These are phyloP conservation scores for Macroventuria anomochaeta DNA, from an alignment of 2,329 filamentous ascomycete species.

Conservation along the genomic window DNA sequence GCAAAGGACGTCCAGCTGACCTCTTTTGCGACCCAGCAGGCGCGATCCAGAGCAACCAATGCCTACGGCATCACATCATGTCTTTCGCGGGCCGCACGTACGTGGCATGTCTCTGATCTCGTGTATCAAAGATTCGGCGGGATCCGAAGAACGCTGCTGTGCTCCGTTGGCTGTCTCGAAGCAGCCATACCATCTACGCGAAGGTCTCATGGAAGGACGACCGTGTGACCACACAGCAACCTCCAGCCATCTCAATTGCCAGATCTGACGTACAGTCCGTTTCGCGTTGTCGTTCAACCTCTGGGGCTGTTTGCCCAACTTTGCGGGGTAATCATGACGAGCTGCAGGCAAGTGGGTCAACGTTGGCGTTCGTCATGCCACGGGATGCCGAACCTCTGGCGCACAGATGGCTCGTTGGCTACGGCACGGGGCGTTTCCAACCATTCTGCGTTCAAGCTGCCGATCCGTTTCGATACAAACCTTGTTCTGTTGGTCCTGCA, in stretches of 20 bases:
- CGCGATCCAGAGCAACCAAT: background rate
- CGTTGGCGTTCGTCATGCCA: slow-evolving; percentile 15
- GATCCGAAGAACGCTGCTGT: slow-evolving; percentile 14
- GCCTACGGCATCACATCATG: slow-evolving; percentile 10
- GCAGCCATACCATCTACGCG: slow-evolving; percentile 1
- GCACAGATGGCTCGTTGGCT: slow-evolving; percentile 3
- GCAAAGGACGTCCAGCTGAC: slow-evolving; percentile 9
- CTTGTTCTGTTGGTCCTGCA: slow-evolving; percentile 15
- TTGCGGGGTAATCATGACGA: slow-evolving; percentile 10
- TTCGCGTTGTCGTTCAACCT: slow-evolving; percentile 8
- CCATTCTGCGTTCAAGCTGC: slow-evolving; percentile 1
- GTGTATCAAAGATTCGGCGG: slow-evolving; percentile 12
- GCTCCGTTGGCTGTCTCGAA: slow-evolving; percentile 1
- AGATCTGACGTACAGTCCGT: slow-evolving; percentile 1
- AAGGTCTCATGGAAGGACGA: background rate
- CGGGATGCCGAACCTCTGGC: slow-evolving; percentile 16
- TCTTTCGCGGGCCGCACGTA: slow-evolving; percentile 8
- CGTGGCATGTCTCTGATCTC: slow-evolving; percentile 14
- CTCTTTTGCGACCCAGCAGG: background rate
- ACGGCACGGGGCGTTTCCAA: slow-evolving; percentile 10
- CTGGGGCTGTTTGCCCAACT: slow-evolving; percentile 2
- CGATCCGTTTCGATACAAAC: slow-evolving; percentile 20
- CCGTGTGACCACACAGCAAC: slow-evolving; percentile 3
- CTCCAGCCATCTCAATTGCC: background rate
- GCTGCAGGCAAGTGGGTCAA: slow-evolving; percentile 16